phyloP scores from a whole-genome alignment of 2,329 filamentous ascomycete species.

The Ophiostoma novo-ulmi region DNA sequence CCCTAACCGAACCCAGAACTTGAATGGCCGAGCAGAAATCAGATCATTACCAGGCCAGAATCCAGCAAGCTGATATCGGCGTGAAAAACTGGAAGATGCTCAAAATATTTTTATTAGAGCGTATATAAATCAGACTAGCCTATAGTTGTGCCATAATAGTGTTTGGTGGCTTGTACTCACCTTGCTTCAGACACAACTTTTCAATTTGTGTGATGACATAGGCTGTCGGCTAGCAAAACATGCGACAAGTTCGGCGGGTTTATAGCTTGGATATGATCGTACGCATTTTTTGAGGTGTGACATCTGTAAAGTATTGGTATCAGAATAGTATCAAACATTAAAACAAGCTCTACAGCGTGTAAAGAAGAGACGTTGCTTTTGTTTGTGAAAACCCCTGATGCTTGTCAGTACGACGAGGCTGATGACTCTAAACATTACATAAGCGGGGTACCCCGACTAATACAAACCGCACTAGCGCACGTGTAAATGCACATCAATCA shows the following conservation, averaged over 20 bases:
- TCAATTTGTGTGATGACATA: not conserved
- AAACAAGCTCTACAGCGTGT: not conserved
- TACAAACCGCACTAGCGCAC: not conserved
- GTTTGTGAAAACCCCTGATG: not conserved
- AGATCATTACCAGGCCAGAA: not conserved
- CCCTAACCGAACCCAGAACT: not conserved
- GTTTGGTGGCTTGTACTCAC: not conserved
- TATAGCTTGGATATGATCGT: not conserved
- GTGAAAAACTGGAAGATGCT: not conserved
- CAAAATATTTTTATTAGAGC: not conserved
- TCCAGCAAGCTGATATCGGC: not conserved
- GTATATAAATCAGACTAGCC: not conserved
- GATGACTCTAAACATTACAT: not conserved
- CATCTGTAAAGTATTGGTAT: not conserved
- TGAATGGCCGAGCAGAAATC: not conserved
- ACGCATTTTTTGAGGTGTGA: not conserved
- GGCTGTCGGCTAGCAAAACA: not conserved
- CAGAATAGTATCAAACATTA: not conserved
- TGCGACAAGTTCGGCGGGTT: not conserved
- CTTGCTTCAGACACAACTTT: not conserved
- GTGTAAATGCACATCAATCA: conserved; percentile 4
- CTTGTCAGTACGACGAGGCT: conserved; percentile 6
- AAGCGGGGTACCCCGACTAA: conserved; percentile 5
- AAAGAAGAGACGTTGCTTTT: not conserved
- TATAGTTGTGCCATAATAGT: not conserved